Conservation (phyloP, 768 basidiomycete genomes). For the Termitomyces sp. region DNA sequence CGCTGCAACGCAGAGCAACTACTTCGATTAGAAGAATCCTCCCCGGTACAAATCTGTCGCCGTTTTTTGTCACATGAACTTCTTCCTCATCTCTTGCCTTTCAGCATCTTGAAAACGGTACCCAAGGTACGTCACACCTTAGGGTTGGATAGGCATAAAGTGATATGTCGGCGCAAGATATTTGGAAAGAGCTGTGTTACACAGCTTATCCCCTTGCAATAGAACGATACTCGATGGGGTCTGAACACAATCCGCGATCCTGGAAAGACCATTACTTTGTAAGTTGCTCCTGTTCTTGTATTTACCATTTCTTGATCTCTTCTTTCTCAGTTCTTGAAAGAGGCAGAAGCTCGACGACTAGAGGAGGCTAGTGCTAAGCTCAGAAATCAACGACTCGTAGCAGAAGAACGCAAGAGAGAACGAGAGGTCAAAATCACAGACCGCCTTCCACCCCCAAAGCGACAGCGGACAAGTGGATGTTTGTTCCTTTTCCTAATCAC, state of each 20-base stretch:
- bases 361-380: constrained; percentile 59
- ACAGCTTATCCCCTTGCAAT: constrained; percentile 50
- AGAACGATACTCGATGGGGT: constrained; percentile 37
- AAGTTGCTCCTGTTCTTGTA: constrained; percentile 18
- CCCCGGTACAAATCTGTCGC: constrained; percentile 47
- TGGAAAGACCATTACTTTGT: constrained; percentile 74
- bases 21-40: constrained; percentile 58
- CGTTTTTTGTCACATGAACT: not conserved
- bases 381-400: constrained; percentile 62
- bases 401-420: constrained; percentile 71
- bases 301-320: constrained; percentile 9
- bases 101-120: constrained; percentile 51
- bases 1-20: constrained; percentile 70
- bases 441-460: constrained; percentile 60
- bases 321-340: constrained; percentile 41
- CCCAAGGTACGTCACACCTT: constrained; percentile 38
- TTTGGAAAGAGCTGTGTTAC: constrained; percentile 65
- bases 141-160: not conserved
- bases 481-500: constrained; percentile 20
- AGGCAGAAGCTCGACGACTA: constrained; percentile 57
- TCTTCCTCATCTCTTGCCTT: constrained; percentile 3
- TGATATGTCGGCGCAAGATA: constrained; percentile 32
- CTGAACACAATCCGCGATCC: constrained; percentile 43
- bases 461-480: constrained; percentile 48
- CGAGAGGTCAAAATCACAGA: constrained; percentile 74